Conservation (phyloP, 352 stramenopile genomes). For the Phytophthora quininea region DNA sequence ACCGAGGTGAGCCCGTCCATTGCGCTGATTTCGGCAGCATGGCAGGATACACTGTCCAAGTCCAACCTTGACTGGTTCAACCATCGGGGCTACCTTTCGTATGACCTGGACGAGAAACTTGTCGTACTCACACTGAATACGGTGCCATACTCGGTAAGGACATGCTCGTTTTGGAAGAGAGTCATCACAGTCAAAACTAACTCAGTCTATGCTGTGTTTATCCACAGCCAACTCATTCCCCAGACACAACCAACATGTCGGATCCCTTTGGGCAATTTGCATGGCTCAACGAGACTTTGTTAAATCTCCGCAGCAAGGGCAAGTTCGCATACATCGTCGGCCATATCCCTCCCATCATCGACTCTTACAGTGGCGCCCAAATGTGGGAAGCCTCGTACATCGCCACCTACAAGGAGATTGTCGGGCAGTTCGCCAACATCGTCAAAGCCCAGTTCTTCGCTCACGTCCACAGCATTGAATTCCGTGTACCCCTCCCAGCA, state of each 20-base stretch:
- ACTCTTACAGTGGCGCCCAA: constrained; percentile 80
- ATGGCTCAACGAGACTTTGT: constrained; percentile 85
- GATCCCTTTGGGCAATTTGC: constrained; percentile 91
- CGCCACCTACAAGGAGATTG: constrained; percentile 70
- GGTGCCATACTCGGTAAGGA: constrained; percentile 69
- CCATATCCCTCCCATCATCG: constrained; percentile 90
- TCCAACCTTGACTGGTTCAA: constrained; percentile 63
- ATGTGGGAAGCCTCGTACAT: constrained; percentile 89
- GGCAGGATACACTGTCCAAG: constrained; percentile 50
- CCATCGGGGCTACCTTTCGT: constrained; percentile 55
- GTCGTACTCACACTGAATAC: constrained; percentile 79
- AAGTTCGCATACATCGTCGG: constrained; percentile 86
- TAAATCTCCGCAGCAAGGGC: constrained; percentile 34
- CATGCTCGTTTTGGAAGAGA: neutral
- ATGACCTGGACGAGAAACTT: constrained; percentile 66
- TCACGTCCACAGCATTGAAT: constrained; percentile 92
- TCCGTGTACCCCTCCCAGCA: constrained; percentile 56
- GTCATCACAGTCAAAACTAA: neutral
- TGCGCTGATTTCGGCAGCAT: constrained; percentile 52
- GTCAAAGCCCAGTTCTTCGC: constrained; percentile 91
- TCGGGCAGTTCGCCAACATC: constrained; percentile 56
- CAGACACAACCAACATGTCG: constrained; percentile 55
- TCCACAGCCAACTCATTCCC: constrained; percentile 58
- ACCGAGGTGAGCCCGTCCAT: constrained; percentile 56
- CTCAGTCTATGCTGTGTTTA: neutral